Evolutionary conservation across 805 yeast genomes (phyloP), one percentile per base, ranked within the genome.

Genomic region (Sugiyamaella mastotermitis): DNA sequence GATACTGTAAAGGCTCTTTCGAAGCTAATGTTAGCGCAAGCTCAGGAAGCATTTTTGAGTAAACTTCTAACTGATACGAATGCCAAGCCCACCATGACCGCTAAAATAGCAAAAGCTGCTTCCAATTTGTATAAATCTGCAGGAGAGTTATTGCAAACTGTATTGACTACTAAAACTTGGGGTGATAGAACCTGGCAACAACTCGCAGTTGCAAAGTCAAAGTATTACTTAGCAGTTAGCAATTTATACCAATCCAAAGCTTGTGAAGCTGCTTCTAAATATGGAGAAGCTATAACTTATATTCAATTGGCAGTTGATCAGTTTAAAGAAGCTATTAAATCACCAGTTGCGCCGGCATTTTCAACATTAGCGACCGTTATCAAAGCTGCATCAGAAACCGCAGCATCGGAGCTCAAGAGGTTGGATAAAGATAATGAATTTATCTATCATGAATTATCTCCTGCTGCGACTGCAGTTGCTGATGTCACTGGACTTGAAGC

Each of bases 401-500:
- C 53, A 17, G 39, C 46, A 26, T 39, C 53, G 7, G 65, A 68
- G 34, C 45, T 64, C 10, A 57, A 56, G 19, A 49, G 58, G 2
- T 50, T 84, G 49, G 77, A 72, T 18, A 86, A 83, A 48, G 97
- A 90, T 54, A 90, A 90, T 53, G 97, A 90, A 55, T 80, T 77
- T 50, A 84, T 90, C 25, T 90, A 84, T 55, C 95, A 92, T 58
- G 90, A 82, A 15, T 51, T 68, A 1, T 64, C 88, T 10, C 95
- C 96, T 1, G 64, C 74, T 3, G 60, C 61, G 21, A 73, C 74
- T 16, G 60, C 80, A 0, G 60, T 86, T 34, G 74, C 84, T 5
- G 81, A 76, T 10, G 68, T 86, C 3, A 77, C 82, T 44, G 74
- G 80, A 0, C 66, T 83, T 62, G 83, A 78, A 32, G 81, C 86